Base-by-base conservation (phyloP, 2,329 filamentous ascomycete species). In the Xylaria multiplex region DNA sequence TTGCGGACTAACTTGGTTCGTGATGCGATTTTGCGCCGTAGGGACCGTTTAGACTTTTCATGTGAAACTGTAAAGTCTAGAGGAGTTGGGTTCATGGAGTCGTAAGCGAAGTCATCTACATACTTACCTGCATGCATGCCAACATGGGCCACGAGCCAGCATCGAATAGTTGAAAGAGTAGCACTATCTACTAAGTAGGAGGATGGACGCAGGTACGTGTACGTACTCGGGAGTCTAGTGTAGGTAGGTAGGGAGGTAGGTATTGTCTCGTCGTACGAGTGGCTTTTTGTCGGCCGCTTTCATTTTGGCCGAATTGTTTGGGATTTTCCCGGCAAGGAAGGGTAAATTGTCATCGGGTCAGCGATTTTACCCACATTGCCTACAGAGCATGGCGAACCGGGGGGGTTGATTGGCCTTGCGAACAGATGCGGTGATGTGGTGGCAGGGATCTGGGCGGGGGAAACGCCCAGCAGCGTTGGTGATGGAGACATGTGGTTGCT, bases 281-380 rank as follows among this genome's bases (percentile, higher is more conserved):
- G 68, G 68, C 66, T 68, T 68, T 43, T 32, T 27, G 62, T 70
- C 66, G 66, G 68, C 64, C 60, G 53, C 48, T 65, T 67, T 68
- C 54, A 64, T 63, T 70, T 66, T 66, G 65, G 68, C 68, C 68
- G 68, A 70, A 62, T 57, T 59, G 58, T 54, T 59, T 66, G 59
- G 64, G 58, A 66, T 69, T 68, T 59, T 64, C 65, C 65, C 52
- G 60, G 59, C 19, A 16, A 61, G 40, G 63, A 57, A 53, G 66
- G 63, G 63, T 66, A 66, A 66, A 61, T 62, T 63, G 67, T 62
- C 64, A 64, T 58, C 65, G 40, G 46, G 59, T 65, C 68, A 64
- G 66, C 64, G 43, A 68, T 70, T 75, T 75, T 73, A 71, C 74
- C 73, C 73, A 70, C 72, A 69, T 72, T 62, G 56, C 27, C 59